phyloP scores from a whole-genome alignment of 2,329 filamentous ascomycete species.

The Zasmidium angulare region DNA sequence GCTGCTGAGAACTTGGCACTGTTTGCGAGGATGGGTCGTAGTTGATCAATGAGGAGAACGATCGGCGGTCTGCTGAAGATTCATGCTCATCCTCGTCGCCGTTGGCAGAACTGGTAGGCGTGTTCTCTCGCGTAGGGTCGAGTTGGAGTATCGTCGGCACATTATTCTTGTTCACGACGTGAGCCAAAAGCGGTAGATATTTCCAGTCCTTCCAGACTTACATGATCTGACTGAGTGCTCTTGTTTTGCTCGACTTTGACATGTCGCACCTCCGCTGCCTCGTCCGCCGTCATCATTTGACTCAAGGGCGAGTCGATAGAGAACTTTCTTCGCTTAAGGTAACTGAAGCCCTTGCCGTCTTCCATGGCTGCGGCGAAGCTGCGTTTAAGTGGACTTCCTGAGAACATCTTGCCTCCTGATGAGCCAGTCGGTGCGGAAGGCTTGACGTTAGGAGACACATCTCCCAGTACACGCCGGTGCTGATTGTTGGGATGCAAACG shows the following conservation, averaged over 20 bases:
- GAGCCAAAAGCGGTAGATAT: background rate
- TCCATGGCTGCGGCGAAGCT: constrained; percentile 32
- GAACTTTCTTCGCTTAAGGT: constrained; percentile 34
- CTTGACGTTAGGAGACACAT: constrained; percentile 34
- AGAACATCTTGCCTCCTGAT: constrained; percentile 23
- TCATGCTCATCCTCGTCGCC: constrained; percentile 24
- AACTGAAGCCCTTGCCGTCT: constrained; percentile 33
- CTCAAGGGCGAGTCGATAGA: constrained; percentile 14
- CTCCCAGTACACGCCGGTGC: constrained; percentile 28
- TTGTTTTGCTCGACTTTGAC: background rate
- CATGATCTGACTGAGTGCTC: background rate
- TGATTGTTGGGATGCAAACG: constrained; percentile 9
- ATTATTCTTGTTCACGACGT: background rate
- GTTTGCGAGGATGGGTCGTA: constrained; percentile 46
- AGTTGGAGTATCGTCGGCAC: constrained; percentile 18
- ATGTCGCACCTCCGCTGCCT: background rate
- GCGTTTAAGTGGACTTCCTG: constrained; percentile 35
- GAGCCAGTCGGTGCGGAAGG: constrained; percentile 10
- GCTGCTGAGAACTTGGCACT: constrained; percentile 12
- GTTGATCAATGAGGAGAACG: constrained; percentile 50
- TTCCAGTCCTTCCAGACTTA: background rate
- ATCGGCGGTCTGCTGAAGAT: constrained; percentile 37
- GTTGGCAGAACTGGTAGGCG: constrained; percentile 23
- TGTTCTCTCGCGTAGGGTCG: constrained; percentile 30
- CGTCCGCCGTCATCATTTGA: constrained; percentile 1